Evolutionary conservation across 768 basidiomycete species (phyloP).

Genomic region (Cystofilobasidium ferigula): DNA sequence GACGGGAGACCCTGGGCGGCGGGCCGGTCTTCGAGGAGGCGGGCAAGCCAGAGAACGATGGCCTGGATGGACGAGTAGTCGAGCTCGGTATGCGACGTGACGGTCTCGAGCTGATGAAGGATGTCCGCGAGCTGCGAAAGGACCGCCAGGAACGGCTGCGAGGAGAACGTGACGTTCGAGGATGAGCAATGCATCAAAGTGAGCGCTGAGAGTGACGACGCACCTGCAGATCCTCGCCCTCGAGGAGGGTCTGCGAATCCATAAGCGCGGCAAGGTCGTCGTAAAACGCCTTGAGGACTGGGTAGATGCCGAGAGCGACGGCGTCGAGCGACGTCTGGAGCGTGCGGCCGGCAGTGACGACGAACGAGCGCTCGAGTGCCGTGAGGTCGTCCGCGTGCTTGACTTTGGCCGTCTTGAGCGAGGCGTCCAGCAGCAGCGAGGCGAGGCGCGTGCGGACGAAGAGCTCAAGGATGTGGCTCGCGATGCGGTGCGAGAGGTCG

Average conservation of each 20-base stretch:
- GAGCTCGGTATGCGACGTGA: conserved; percentile 41
- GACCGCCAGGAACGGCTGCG: conserved; percentile 4
- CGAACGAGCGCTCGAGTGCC: conserved; percentile 23
- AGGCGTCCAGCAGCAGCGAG: not conserved
- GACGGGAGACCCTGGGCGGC: conserved; percentile 13
- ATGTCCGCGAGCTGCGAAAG: conserved; percentile 21
- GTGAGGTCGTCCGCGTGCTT: conserved; percentile 22
- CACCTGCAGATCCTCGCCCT: conserved; percentile 11
- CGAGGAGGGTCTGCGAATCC: not conserved
- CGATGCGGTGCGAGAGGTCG: not conserved
- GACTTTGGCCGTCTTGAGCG: conserved; percentile 1
- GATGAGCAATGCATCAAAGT: not conserved
- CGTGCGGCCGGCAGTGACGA: conserved; percentile 20
- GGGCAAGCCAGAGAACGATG: conserved; percentile 49
- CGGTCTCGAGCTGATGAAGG: conserved; percentile 42
- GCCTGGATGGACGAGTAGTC: conserved; percentile 61
- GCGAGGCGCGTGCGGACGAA: conserved; percentile 12
- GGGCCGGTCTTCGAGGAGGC: conserved; percentile 40
- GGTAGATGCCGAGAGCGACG: conserved; percentile 16
- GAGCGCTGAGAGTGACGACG: not conserved
- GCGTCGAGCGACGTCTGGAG: conserved; percentile 16
- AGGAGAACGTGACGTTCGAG: not conserved
- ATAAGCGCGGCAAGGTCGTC: not conserved
- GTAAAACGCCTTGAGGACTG: conserved; percentile 22
- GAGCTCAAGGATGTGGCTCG: conserved; percentile 20